Evolutionary conservation across 768 basidiomycete species (phyloP).

Genomic region (Kwoniella newhampshirensis): DNA sequence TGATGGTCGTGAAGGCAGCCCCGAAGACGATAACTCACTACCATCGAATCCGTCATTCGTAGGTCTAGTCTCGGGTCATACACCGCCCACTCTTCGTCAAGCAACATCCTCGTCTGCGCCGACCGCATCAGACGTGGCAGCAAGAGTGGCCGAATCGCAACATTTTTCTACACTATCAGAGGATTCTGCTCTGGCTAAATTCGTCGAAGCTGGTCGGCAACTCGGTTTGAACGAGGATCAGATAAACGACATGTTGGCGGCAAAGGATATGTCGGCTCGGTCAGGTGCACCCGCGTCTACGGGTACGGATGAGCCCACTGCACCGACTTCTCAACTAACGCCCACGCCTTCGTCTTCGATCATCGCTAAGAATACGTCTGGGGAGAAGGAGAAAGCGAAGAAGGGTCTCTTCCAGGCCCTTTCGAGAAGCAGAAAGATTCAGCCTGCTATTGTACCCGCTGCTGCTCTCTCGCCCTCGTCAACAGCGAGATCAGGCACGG

Average conservation of each 20-base stretch:
- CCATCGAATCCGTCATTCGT: no score
- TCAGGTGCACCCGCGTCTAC: conserved; percentile 14
- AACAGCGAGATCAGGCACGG: not conserved
- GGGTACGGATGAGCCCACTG: not conserved
- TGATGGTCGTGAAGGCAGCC: conserved; percentile 2
- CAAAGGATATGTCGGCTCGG: conserved; percentile 25
- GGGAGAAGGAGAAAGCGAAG: conserved; percentile 12
- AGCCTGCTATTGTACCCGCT: conserved; percentile 8
- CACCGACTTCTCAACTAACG: conserved; percentile 4
- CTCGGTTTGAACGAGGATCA: conserved; percentile 34
- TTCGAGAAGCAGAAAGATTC: conserved; percentile 30
- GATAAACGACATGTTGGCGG: conserved; percentile 36
- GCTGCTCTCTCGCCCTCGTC: conserved; percentile 6
- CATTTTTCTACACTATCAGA: conserved; percentile 15
- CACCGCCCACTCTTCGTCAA: not conserved
- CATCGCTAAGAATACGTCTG: not conserved
- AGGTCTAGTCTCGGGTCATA: not conserved
- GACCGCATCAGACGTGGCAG: no score
- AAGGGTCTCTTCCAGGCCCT: conserved; percentile 37
- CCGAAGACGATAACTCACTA: no score
- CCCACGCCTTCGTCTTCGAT: not conserved
- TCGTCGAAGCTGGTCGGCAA: conserved; percentile 39
- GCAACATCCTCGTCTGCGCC: not conserved
- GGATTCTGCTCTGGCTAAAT: conserved; percentile 32
- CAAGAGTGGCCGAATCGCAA: not conserved